A percentile compares a stretch with the other conserved stretches of the same genome.
Conservation (phyloP, 176 grass and related monocot species). For the Oryza coarctata region DNA sequence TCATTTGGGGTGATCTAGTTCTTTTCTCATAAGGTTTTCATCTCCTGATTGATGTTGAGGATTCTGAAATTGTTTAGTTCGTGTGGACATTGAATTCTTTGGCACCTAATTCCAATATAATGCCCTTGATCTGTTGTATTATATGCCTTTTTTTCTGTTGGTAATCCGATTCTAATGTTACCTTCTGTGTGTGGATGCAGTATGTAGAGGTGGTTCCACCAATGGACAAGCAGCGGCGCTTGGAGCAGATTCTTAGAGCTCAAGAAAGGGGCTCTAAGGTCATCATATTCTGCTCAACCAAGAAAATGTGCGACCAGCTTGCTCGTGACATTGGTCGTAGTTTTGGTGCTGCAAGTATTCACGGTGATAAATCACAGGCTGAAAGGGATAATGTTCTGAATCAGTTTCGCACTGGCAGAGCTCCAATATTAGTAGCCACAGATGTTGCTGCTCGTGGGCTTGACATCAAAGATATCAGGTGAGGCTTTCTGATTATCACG, state of each 20-base stretch:
- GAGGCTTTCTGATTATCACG: constrained; percentile 5
- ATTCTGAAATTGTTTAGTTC: background rate
- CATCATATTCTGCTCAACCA: constrained; percentile 96
- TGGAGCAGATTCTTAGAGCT: constrained; percentile 94
- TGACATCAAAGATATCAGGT: constrained; percentile 98
- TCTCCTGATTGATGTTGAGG: background rate
- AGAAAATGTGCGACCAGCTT: constrained; percentile 89
- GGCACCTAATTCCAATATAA: constrained; percentile 13
- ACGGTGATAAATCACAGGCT: constrained; percentile 86
- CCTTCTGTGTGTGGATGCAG: constrained; percentile 37
- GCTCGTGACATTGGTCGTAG: constrained; percentile 68
- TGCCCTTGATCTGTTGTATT: background rate
- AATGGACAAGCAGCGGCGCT: constrained; percentile 77
- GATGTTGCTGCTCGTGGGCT: constrained; percentile 97
- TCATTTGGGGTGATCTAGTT: background rate
- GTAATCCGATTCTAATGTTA: constrained; percentile 16
- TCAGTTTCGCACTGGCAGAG: constrained; percentile 81
- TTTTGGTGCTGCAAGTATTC: constrained; percentile 85
- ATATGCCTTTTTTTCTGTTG: constrained; percentile 24
- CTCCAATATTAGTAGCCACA: constrained; percentile 93
- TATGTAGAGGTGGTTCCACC: constrained; percentile 81
- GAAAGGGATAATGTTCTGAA: constrained; percentile 88
- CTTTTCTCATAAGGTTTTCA: background rate
- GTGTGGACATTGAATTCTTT: constrained; percentile 4
- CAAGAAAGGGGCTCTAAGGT: constrained; percentile 94